Base-by-base conservation (phyloP, 345 rosid genomes). In the Nephelium lappaceum region DNA sequence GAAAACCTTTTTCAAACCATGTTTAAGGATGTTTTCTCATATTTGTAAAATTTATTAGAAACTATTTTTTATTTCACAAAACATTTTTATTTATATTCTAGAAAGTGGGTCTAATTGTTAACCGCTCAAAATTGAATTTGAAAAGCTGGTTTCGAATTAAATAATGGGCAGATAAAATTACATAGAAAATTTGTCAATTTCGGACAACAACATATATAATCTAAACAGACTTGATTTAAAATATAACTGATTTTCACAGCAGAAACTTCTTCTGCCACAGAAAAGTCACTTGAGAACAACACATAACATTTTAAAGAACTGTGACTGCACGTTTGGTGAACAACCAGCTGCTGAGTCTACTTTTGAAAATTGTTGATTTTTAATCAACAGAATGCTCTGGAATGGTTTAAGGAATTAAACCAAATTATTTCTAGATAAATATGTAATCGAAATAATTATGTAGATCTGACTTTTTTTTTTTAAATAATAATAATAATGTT, bases 261-360 rank as follows among this genome's bases (percentile, higher is more conserved):
- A 49, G 19, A 49, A 15, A 49, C 15, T 49, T 49, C 5, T 0
- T 15, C n/a, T 65, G 42, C 24, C 24, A 18, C 49, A 41, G 3
- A 38, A 21, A 67, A 67, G 24, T 41, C 25, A 38, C 14, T 41
- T 67, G 11, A 9, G 24, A 41, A 5, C 5, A n/a, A 6, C 62
- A 7, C 62, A 9, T 67, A 18, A 39, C 19, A 55, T 36, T 36
- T 3, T 19, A n/a, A 72, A 72, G 51, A 12, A 38, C 11, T 7
- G 5, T 39, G 76, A 41, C 45, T 23, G 4, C 24, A 21, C 42
- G 77, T 61, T 74, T 62, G 77, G 57, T 62, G 68, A 74, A 62
- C 69, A 61, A 43, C 77, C 69, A 41, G 55, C 11, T n/a, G n/a
- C n/a, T n/a, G 19, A 61, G 21, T 60, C 25, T 73, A 15, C 53